Evolutionary conservation across 1,284 basidiomycete species (phyloP).

Genomic region (Rhodotorula sp.): DNA sequence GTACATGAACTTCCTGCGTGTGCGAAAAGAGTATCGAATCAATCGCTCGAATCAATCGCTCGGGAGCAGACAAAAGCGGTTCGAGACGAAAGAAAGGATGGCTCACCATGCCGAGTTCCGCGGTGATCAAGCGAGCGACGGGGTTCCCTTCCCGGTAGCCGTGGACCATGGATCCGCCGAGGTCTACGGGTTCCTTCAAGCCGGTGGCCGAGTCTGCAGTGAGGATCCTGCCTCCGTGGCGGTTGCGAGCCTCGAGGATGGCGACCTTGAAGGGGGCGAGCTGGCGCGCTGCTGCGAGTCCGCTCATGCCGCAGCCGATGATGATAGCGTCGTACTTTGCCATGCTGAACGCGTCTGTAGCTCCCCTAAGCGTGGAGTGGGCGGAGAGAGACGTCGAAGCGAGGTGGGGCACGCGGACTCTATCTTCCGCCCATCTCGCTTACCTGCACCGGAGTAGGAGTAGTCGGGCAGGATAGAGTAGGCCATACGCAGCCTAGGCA

Average conservation of each 20-base stretch:
- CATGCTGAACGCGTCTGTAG: background rate
- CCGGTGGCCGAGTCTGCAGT: conserved; percentile 2
- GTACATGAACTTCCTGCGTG: conserved; percentile 28
- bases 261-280: conserved; percentile 54
- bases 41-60: background rate
- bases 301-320: conserved; percentile 49
- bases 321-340: conserved; percentile 22
- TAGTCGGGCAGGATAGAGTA: too few species aligned
- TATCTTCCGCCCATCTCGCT: too few species aligned
- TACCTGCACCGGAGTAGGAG: background rate
- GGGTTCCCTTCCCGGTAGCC: conserved; percentile 28
- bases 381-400: background rate
- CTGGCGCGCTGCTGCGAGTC: conserved; percentile 53
- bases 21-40: background rate
- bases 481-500: too few species aligned
- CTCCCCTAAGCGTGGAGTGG: background rate
- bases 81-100: background rate
- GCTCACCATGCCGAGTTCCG: conserved; percentile 1
- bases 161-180: conserved; percentile 32
- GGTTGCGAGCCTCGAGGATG: conserved; percentile 54
- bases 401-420: background rate
- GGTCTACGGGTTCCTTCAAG: conserved; percentile 7
- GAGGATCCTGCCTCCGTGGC: conserved; percentile 31
- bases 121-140: background rate
- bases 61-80: too few species aligned